A percentile compares a stretch with the other conserved stretches of the same genome.
phyloP scores from a whole-genome alignment of 371 early-diverging fungal species.

The Saksenaea oblongispora region DNA sequence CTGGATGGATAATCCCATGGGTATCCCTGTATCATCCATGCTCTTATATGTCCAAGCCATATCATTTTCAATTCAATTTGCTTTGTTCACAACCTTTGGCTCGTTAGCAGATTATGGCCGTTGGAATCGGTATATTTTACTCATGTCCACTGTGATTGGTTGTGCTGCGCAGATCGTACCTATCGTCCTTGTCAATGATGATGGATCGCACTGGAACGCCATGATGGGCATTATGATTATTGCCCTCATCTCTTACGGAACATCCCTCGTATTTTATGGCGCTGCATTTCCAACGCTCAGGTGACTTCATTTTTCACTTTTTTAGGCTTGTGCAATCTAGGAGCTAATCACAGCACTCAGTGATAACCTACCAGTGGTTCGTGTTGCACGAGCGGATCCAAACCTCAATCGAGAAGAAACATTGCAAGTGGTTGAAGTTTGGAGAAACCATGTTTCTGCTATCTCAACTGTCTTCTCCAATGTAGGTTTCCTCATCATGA shows the following conservation, averaged over 20 bases:
- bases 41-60: slow-evolving; percentile 51
- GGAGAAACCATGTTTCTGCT: slow-evolving; percentile 56
- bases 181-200: slow-evolving; percentile 36
- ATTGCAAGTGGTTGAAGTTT: slow-evolving; percentile 26
- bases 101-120: slow-evolving; percentile 50
- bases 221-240: slow-evolving; percentile 49
- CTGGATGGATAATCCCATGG: slow-evolving; percentile 26
- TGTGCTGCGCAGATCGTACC: slow-evolving; percentile 48
- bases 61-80: slow-evolving; percentile 46
- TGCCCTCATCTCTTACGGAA: slow-evolving; percentile 45
- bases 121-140: slow-evolving; percentile 45
- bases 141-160: slow-evolving; percentile 40
- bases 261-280: slow-evolving; percentile 50
- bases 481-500: slow-evolving; percentile 46
- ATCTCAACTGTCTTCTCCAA: slow-evolving; percentile 51
- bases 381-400: slow-evolving; percentile 40
- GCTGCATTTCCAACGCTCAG: slow-evolving; percentile 52
- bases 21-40: slow-evolving; percentile 48
- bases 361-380: slow-evolving; percentile 50
- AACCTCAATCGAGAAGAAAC: slow-evolving; percentile 26
- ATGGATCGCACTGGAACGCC: slow-evolving; percentile 45
- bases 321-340: neutral
- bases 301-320: slow-evolving; percentile 11
- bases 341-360: slow-evolving; percentile 6
- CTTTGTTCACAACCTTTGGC: slow-evolving; percentile 50